A percentile compares a stretch with the other conserved stretches of the same genome.
phyloP scores from a whole-genome alignment of 805 yeast species.

The Isabelozyma rhagii region DNA sequence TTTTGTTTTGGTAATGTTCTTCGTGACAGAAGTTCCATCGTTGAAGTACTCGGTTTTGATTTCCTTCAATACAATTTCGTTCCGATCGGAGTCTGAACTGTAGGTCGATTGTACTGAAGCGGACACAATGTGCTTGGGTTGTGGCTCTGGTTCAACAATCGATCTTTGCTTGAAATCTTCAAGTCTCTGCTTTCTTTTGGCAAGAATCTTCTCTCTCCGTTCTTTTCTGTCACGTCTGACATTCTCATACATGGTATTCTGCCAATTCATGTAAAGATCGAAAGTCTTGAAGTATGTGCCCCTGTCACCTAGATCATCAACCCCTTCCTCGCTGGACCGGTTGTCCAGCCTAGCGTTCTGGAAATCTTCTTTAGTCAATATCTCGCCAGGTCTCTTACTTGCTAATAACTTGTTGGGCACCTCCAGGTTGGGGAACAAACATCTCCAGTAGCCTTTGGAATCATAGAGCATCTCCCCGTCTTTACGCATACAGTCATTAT shows the following conservation, averaged over 20 bases:
- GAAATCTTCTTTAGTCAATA: conserved; percentile 60
- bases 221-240: conserved; percentile 33
- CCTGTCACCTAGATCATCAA: conserved; percentile 40
- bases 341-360: conserved; percentile 22
- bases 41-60: conserved; percentile 27
- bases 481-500: conserved; percentile 57
- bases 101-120: conserved; percentile 22
- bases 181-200: conserved; percentile 1
- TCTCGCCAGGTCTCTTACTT: conserved; percentile 21
- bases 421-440: conserved; percentile 67
- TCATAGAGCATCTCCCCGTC: conserved; percentile 84
- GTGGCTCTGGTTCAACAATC: neutral
- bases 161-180: neutral
- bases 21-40: conserved; percentile 36
- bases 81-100: conserved; percentile 22
- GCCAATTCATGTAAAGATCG: conserved; percentile 68
- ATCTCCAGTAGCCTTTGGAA: conserved; percentile 81
- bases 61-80: conserved; percentile 28
- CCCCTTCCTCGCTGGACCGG: conserved; percentile 9
- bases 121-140: conserved; percentile 13
- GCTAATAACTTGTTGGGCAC: conserved; percentile 29
- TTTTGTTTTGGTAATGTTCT: conserved; percentile 26
- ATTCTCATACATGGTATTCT: conserved; percentile 48
- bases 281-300: conserved; percentile 66
- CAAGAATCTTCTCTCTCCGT: conserved; percentile 2